phyloP scores from a whole-genome alignment of 164 flowering plant species.

The Magnolia sinica region DNA sequence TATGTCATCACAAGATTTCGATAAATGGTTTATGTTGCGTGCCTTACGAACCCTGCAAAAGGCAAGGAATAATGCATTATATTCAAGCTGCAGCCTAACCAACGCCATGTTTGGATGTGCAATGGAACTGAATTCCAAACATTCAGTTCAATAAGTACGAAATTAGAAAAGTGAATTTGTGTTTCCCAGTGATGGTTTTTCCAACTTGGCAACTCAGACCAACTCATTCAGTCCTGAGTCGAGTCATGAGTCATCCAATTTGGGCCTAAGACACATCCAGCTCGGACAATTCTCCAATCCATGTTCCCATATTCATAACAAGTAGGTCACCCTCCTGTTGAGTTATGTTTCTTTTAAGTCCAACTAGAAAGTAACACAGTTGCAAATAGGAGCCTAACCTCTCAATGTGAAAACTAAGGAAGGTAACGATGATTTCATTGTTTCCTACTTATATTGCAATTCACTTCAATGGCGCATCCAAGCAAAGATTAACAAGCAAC shows the following conservation, averaged over 20 bases:
- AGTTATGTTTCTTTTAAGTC: not conserved
- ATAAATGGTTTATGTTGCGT: constrained; percentile 37
- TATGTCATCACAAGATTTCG: constrained; percentile 87
- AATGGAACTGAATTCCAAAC: no score
- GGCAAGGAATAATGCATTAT: not conserved
- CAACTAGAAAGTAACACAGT: not conserved
- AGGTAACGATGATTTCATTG: not conserved
- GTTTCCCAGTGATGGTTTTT: not conserved
- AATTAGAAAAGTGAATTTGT: no score
- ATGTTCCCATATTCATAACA: not conserved
- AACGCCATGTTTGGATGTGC: no score
- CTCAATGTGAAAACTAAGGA: not conserved
- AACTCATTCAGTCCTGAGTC: not conserved
- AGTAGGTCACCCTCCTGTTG: not conserved
- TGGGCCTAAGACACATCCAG: no score
- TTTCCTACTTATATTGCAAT: not conserved
- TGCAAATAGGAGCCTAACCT: not conserved
- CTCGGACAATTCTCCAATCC: not conserved
- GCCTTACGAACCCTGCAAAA: constrained; percentile 56
- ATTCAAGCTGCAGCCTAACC: not conserved
- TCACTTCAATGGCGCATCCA: not conserved
- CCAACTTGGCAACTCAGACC: not conserved
- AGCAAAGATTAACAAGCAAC: no score
- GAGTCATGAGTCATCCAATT: not conserved
- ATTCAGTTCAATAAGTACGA: no score